Conservation (phyloP, 345 rosid genomes). For the Hibiscus syriacus region DNA sequence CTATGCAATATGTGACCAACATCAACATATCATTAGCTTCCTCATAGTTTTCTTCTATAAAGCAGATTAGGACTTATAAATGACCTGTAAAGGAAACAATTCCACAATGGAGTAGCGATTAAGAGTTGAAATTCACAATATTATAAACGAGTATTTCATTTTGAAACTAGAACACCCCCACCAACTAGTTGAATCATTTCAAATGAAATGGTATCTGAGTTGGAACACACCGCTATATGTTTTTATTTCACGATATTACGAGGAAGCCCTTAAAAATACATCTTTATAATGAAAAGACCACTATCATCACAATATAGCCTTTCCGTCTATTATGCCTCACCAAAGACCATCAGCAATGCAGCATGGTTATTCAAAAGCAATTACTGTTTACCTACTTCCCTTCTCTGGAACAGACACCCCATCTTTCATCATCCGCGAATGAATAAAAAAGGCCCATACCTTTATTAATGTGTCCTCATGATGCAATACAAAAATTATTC, state of each 20-base stretch:
- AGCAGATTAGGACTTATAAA: neutral
- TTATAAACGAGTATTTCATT: neutral
- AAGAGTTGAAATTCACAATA: neutral
- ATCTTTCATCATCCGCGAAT: too few relatives aligned
- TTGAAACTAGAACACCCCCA: neutral
- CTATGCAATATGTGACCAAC: neutral
- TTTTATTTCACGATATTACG: neutral
- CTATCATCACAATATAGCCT: slow-evolving; percentile 16
- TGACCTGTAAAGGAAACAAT: neutral
- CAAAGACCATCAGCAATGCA: slow-evolving; percentile 30
- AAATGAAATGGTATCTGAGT: neutral
- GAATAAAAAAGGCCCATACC: too few relatives aligned
- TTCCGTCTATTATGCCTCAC: slow-evolving; percentile 32
- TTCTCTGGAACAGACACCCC: slow-evolving; percentile 99
- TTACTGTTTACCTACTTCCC: slow-evolving; percentile 98
- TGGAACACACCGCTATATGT: slow-evolving; percentile 7
- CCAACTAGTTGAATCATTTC: neutral
- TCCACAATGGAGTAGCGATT: neutral
- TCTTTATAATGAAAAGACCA: slow-evolving; percentile 18
- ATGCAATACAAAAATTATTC: too few relatives aligned
- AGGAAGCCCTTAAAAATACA: slow-evolving; percentile 21
- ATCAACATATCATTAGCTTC: neutral
- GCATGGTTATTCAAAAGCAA: slow-evolving; percentile 63
- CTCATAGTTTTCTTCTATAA: neutral
- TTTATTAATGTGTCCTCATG: too few relatives aligned